Percentiles rank a stretch among this genome's conserved stretches.
Evolutionary conservation across 768 basidiomycete species (phyloP).

Genomic region (Naematelia aurantialba): DNA sequence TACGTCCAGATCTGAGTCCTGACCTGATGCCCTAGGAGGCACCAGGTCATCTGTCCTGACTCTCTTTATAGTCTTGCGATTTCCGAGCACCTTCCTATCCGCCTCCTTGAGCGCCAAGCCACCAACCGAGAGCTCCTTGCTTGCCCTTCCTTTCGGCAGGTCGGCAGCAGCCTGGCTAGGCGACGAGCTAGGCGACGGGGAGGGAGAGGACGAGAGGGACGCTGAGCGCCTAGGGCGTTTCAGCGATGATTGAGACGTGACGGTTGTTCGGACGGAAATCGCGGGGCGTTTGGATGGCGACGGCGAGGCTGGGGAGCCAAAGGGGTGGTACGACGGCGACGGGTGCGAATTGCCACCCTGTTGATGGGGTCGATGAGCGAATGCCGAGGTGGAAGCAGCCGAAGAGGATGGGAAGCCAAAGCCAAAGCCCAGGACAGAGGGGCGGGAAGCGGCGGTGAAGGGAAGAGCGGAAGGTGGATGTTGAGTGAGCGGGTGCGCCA

Average conservation of each 20-base stretch:
- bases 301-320: conserved; percentile 2
- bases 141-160: conserved; percentile 4
- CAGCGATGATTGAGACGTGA: conserved; percentile 5
- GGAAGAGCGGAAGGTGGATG: conserved; percentile 39
- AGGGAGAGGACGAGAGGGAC: conserved; percentile 29
- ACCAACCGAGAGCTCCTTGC: conserved; percentile 27
- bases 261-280: conserved; percentile 1
- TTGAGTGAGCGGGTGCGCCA: conserved; percentile 43
- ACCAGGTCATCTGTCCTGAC: not conserved
- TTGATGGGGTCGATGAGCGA: not conserved
- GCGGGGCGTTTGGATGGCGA: conserved; percentile 10
- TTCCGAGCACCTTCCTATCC: not conserved
- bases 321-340: no score
- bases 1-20: conserved; percentile 26
- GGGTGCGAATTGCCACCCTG: not conserved
- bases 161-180: conserved; percentile 1
- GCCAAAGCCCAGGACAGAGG: conserved; percentile 37
- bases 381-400: not conserved
- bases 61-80: conserved; percentile 11
- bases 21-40: not conserved
- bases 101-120: conserved; percentile 23
- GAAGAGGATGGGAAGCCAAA: conserved; percentile 27
- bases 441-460: conserved; percentile 33
- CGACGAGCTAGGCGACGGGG: conserved; percentile 22
- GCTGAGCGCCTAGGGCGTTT: conserved; percentile 27